phyloP scores from a whole-genome alignment of 176 grass and related monocot genomes.

The Carex myosuroides region DNA sequence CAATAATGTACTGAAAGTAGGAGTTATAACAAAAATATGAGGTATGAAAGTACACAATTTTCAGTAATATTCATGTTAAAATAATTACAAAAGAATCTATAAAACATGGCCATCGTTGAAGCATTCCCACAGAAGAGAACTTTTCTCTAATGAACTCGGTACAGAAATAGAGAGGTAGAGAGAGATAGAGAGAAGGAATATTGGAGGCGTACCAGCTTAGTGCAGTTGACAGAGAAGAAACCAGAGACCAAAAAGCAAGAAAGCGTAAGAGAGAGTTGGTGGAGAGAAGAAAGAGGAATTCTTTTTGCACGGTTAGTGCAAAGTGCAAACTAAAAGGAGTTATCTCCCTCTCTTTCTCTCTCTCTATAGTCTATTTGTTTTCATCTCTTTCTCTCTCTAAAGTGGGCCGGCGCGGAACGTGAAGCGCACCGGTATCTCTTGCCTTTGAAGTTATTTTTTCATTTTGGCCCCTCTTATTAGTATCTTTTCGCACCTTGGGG shows the following conservation, averaged over 20 bases:
- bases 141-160: background rate
- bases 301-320: conserved; percentile 13
- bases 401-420: background rate
- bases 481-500: background rate
- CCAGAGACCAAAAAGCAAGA: background rate
- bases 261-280: conserved; percentile 18
- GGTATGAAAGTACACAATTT: background rate
- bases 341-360: background rate
- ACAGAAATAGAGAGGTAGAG: background rate
- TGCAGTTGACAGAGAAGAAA: background rate
- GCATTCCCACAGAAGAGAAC: background rate
- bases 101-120: background rate
- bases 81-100: background rate
- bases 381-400: background rate
- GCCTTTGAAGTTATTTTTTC: conserved; percentile 14
- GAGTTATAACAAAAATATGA: background rate
- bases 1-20: background rate
- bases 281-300: background rate
- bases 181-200: background rate
- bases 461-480: background rate
- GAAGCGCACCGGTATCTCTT: conserved; percentile 20
- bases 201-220: conserved; percentile 16
- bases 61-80: background rate
- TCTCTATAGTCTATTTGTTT: conserved; percentile 5
- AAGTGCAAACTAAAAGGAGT: conserved; percentile 15